These are phyloP conservation scores for Phytophthora pini DNA, from an alignment of 352 stramenopile species.

Conservation along the genomic window DNA sequence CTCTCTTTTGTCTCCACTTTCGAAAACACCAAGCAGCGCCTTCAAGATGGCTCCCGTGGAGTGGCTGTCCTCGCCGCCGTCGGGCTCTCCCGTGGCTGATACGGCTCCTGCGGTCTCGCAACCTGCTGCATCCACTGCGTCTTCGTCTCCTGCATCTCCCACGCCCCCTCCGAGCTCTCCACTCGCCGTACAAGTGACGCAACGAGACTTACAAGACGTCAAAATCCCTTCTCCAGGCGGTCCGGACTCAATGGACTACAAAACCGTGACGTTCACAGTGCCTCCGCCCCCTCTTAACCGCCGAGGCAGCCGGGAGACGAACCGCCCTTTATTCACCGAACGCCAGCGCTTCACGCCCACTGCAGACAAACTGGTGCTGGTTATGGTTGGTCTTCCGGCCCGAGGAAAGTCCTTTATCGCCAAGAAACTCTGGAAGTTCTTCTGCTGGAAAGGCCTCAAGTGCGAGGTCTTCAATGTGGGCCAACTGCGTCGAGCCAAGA, in stretches of 20 bases:
- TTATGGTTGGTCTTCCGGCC: constrained; percentile 95
- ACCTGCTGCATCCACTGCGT: neutral
- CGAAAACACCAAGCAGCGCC: constrained; percentile 9
- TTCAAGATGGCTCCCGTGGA: constrained; percentile 19
- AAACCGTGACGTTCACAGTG: constrained; percentile 50
- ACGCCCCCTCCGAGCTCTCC: constrained; percentile 1
- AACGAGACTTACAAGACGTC: neutral
- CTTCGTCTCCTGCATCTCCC: constrained; percentile 12
- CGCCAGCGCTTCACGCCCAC: constrained; percentile 81
- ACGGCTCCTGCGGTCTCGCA: neutral
- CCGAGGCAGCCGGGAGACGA: constrained; percentile 34
- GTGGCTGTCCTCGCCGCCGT: constrained; percentile 12
- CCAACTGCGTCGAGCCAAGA: constrained; percentile 91
- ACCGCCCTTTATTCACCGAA: constrained; percentile 63
- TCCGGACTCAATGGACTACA: constrained; percentile 48
- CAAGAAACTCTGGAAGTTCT: constrained; percentile 89
- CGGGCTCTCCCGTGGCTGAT: constrained; percentile 6
- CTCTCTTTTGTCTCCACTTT: neutral
- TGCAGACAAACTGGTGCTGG: constrained; percentile 94
- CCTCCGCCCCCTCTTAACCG: constrained; percentile 26
- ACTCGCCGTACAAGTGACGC: constrained; percentile 16
- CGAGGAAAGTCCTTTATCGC: constrained; percentile 97
- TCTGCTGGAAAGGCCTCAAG: constrained; percentile 83
- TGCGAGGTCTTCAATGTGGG: constrained; percentile 95
- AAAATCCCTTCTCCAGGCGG: constrained; percentile 35